Percentiles rank a stretch among this genome's conserved stretches.
Evolutionary conservation across 2,329 filamentous ascomycete species (phyloP).

Genomic region (Neurospora sp.): DNA sequence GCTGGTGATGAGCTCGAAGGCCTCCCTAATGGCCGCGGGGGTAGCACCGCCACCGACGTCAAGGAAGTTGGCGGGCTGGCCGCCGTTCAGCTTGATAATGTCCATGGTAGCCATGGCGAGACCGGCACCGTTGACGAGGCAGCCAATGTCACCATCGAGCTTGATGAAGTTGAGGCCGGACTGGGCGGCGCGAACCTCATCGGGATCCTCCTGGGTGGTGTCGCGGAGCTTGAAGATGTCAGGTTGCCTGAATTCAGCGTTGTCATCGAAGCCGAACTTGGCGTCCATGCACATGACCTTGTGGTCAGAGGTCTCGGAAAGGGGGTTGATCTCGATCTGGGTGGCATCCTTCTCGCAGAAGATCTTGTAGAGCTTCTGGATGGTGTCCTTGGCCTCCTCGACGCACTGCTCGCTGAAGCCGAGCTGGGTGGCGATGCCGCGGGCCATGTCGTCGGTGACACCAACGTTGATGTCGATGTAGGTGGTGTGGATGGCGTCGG

Average conservation of each 20-base stretch:
- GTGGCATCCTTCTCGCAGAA: conserved; percentile 98
- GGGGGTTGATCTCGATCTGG: conserved; percentile 99
- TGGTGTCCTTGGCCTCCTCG: conserved; percentile 87
- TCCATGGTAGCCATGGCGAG: conserved; percentile 99
- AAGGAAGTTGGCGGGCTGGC: conserved; percentile 93
- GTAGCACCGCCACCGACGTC: conserved; percentile 98
- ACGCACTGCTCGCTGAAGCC: conserved; percentile 98
- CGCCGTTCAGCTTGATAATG: conserved; percentile 99
- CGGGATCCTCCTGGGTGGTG: conserved; percentile 87
- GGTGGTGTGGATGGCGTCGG: conserved; percentile 90
- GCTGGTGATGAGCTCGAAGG: conserved; percentile 97
- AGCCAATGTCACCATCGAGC: conserved; percentile 98
- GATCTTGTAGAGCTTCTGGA: conserved; percentile 98
- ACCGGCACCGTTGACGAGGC: conserved; percentile 96
- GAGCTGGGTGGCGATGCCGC: conserved; percentile 79
- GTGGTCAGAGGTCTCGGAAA: conserved; percentile 97
- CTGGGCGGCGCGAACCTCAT: conserved; percentile 94
- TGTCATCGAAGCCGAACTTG: conserved; percentile 98
- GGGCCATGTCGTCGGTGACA: conserved; percentile 91
- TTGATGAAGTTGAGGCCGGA: conserved; percentile 99
- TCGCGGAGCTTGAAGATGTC: conserved; percentile 93
- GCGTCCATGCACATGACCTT: conserved; percentile 98
- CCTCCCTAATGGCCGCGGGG: conserved; percentile 90
- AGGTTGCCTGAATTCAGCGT: conserved; percentile 96
- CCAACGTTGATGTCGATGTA: conserved; percentile 88